phyloP scores from a whole-genome alignment of 176 grass and related monocot species.

The Triticum turgidum region DNA sequence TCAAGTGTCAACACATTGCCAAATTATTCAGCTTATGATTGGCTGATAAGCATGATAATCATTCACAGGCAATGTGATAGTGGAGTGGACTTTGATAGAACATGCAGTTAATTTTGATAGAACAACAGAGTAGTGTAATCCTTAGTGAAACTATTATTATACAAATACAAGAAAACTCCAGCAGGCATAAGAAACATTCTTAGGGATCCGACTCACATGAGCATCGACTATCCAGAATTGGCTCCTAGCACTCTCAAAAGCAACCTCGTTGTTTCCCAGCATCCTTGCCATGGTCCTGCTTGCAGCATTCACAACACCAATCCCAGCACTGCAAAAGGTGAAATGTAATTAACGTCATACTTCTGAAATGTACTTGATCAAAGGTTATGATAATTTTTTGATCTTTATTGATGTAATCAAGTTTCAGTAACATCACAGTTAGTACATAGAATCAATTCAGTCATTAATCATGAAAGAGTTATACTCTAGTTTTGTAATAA shows the following conservation, averaged over 20 bases:
- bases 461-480: not conserved
- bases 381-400: slow-evolving; percentile 1
- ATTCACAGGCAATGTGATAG: slow-evolving; percentile 18
- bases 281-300: slow-evolving; percentile 97
- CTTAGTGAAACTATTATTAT: not conserved
- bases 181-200: not conserved
- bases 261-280: slow-evolving; percentile 81
- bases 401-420: slow-evolving; percentile 3
- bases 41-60: not conserved
- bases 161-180: slow-evolving; percentile 14
- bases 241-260: slow-evolving; percentile 95
- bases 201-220: slow-evolving; percentile 42
- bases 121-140: not conserved
- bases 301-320: slow-evolving; percentile 96
- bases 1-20: not conserved
- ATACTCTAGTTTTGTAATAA: slow-evolving; percentile 9
- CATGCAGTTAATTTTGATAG: slow-evolving; percentile 20
- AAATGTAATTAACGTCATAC: not conserved
- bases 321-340: slow-evolving; percentile 77
- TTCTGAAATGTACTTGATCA: slow-evolving; percentile 25
- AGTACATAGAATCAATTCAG: slow-evolving; percentile 2
- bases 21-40: slow-evolving; percentile 9
- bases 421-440: not conserved
- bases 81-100: slow-evolving; percentile 23
- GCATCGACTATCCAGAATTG: slow-evolving; percentile 99